Conservation (phyloP, 2,329 filamentous ascomycete genomes). For the Neofusicoccum umdonicola region DNA sequence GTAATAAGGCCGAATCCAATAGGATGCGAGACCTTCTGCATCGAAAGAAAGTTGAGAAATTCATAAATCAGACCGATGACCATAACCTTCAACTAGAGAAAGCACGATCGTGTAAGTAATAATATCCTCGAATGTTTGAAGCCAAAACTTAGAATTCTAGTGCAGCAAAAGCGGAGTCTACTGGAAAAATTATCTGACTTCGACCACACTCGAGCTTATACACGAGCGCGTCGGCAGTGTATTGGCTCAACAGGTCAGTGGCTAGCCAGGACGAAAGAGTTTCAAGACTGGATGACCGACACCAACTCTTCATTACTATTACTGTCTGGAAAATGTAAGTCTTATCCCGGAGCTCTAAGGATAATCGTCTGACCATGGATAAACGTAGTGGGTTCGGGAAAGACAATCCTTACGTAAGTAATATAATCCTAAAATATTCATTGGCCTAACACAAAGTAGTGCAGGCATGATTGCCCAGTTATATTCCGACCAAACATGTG, state of each 20-base stretch:
- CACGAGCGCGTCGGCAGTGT: not conserved
- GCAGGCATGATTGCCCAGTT: not conserved
- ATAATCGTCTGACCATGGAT: not conserved
- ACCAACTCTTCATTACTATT: not conserved
- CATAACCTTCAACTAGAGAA: not conserved
- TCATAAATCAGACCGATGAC: not conserved
- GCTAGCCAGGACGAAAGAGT: not conserved
- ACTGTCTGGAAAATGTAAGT: not conserved
- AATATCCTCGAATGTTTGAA: not conserved
- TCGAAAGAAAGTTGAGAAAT: not conserved
- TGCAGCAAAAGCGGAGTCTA: not conserved
- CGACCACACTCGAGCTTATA: not conserved
- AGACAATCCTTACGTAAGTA: not conserved
- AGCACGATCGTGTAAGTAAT: not conserved
- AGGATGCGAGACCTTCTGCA: not conserved
- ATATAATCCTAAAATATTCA: not conserved
- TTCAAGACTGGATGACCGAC: not conserved
- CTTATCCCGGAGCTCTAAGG: not conserved
- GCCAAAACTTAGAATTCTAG: not conserved
- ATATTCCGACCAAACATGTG: not conserved
- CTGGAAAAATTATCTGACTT: not conserved
- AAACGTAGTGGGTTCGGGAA: not conserved
- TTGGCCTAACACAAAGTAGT: not conserved
- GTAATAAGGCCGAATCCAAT: not conserved
- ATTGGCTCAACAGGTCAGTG: not conserved